Percentiles rank a stretch among this genome's conserved stretches.
Conservation (phyloP, 2,329 filamentous ascomycete genomes). For the Chaetomiaceae sp. region DNA sequence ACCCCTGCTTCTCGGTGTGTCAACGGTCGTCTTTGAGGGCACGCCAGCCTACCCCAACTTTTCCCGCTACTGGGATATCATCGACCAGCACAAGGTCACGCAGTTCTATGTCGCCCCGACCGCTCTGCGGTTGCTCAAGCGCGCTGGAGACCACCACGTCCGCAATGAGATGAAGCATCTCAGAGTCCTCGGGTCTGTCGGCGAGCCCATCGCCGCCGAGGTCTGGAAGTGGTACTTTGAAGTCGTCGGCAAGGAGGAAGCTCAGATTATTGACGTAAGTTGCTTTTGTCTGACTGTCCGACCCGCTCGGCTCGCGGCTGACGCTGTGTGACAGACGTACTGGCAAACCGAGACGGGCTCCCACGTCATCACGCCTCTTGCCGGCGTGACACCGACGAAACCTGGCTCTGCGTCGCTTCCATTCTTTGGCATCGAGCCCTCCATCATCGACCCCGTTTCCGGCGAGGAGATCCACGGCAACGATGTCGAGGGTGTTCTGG, state of each 20-base stretch:
- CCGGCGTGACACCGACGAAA: constrained; percentile 92
- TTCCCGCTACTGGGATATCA: constrained; percentile 98
- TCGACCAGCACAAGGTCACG: constrained; percentile 89
- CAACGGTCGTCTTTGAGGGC: constrained; percentile 95
- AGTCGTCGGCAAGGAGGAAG: constrained; percentile 85
- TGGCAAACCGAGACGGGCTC: constrained; percentile 99
- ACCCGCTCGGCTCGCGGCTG: constrained; percentile 8
- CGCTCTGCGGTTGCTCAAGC: constrained; percentile 87
- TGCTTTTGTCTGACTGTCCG: neutral
- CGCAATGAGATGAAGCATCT: constrained; percentile 85
- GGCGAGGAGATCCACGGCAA: constrained; percentile 92
- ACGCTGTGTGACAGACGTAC: constrained; percentile 66
- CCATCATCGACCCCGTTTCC: constrained; percentile 93
- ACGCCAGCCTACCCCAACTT: constrained; percentile 97
- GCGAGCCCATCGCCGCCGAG: constrained; percentile 95
- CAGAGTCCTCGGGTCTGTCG: constrained; percentile 87
- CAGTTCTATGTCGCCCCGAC: constrained; percentile 99
- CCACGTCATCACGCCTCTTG: constrained; percentile 89
- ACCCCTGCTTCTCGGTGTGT: constrained; percentile 84
- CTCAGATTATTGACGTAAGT: constrained; percentile 90
- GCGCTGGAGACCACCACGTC: constrained; percentile 89
- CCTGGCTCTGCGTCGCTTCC: constrained; percentile 92
- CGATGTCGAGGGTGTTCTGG: constrained; percentile 93
- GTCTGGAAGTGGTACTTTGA: constrained; percentile 99
- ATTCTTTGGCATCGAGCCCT: constrained; percentile 97